Conservation (phyloP, 352 stramenopile genomes). For the Globisporangium takayamanum region DNA sequence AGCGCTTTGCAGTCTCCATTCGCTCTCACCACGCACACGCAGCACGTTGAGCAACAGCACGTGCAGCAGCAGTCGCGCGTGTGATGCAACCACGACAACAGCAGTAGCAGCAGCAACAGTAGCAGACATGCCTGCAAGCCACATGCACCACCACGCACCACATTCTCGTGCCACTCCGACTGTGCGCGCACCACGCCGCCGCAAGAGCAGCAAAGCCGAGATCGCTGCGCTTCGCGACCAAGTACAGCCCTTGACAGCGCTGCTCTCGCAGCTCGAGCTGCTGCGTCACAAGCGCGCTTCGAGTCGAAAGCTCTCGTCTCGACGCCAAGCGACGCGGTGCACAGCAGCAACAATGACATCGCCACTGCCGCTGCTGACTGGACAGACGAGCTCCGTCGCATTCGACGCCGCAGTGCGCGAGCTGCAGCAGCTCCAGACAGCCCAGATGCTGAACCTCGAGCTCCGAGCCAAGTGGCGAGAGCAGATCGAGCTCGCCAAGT, state of each 20-base stretch:
- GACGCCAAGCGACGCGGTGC: neutral
- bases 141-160: too few relatives aligned
- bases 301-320: too few relatives aligned
- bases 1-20: too few relatives aligned
- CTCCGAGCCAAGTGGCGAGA: conserved; percentile 27
- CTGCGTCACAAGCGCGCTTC: neutral
- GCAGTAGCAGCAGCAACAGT: too few relatives aligned
- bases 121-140: too few relatives aligned
- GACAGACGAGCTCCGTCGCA: conserved; percentile 17
- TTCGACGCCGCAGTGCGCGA: conserved; percentile 27
- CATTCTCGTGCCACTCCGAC: too few relatives aligned
- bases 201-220: neutral
- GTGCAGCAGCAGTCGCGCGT: too few relatives aligned
- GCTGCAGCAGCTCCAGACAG: conserved; percentile 29
- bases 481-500: conserved; percentile 39
- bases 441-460: conserved; percentile 31
- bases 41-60: too few relatives aligned
- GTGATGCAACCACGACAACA: too few relatives aligned
- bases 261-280: neutral
- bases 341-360: neutral
- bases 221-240: neutral
- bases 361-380: neutral
- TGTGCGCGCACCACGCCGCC: neutral
- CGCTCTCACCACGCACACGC: too few relatives aligned
- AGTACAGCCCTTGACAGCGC: neutral